These are phyloP conservation scores for Ophiognomonia clavigignenti-juglandacearum DNA, from an alignment of 2,329 filamentous ascomycete species.

Conservation along the genomic window DNA sequence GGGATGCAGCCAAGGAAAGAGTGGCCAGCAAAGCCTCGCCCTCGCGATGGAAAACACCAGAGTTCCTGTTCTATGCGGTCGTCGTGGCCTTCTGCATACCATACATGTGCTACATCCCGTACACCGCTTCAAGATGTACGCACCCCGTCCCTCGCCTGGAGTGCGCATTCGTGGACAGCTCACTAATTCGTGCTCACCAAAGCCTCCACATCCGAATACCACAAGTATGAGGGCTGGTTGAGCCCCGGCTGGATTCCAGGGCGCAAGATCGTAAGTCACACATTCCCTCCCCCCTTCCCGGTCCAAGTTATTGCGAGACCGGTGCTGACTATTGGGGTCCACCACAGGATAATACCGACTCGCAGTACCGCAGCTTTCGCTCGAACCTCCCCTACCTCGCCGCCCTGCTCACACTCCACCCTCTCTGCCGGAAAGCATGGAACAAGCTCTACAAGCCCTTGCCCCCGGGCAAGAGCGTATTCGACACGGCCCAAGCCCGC, in stretches of 20 bases:
- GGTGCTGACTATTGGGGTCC: background rate
- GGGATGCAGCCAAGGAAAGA: conserved; percentile 37
- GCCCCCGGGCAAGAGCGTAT: conserved; percentile 24
- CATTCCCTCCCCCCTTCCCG: background rate
- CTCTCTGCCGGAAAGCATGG: conserved; percentile 69
- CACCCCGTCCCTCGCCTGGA: background rate
- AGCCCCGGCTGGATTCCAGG: conserved; percentile 87
- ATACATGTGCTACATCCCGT: conserved; percentile 86
- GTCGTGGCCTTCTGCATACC: conserved; percentile 64
- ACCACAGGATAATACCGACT: conserved; percentile 76
- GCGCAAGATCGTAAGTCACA: conserved; percentile 68
- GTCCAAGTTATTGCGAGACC: background rate
- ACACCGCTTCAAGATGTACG: conserved; percentile 77
- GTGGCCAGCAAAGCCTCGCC: conserved; percentile 43
- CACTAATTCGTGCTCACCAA: conserved; percentile 19
- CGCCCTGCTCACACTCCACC: conserved; percentile 71
- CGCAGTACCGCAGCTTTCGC: conserved; percentile 82
- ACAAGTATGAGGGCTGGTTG: conserved; percentile 66
- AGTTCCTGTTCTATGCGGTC: conserved; percentile 79
- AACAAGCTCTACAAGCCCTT: conserved; percentile 46
- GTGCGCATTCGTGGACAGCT: background rate
- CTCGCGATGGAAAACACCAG: conserved; percentile 78
- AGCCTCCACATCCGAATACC: conserved; percentile 80
- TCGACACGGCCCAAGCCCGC: conserved; percentile 47
- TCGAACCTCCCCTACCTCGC: conserved; percentile 79